These are phyloP conservation scores for Penstemon eatonii DNA, from an alignment of 257 asterid genomes.

Conservation along the genomic window DNA sequence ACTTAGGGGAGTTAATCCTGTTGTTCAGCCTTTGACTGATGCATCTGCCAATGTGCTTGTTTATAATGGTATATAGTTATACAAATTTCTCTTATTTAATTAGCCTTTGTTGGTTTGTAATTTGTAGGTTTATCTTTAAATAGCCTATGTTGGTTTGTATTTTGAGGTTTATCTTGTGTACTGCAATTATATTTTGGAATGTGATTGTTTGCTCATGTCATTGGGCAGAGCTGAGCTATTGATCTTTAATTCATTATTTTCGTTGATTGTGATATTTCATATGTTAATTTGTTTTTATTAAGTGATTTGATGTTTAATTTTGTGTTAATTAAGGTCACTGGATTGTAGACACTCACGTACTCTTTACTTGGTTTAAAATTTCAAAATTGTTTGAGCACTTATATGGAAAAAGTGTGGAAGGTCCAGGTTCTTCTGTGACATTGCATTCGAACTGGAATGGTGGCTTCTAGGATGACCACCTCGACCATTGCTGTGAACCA, in stretches of 20 bases:
- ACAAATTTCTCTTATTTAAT: neutral
- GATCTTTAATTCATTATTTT: neutral
- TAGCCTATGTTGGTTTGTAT: neutral
- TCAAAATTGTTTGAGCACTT: neutral
- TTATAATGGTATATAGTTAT: conserved; percentile 62
- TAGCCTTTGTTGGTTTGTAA: neutral
- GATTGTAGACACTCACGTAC: neutral
- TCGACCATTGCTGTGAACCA: neutral
- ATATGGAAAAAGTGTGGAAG: neutral
- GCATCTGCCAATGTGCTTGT: conserved; percentile 72
- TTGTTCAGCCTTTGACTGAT: conserved; percentile 80
- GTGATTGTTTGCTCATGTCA: neutral
- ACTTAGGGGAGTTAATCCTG: conserved; percentile 70
- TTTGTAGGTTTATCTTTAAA: neutral
- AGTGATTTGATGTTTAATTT: neutral
- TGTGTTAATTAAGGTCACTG: neutral
- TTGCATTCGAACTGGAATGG: neutral
- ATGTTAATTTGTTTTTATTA: neutral
- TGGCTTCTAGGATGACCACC: neutral
- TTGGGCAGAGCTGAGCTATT: no score
- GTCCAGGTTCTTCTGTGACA: no score
- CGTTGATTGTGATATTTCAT: neutral
- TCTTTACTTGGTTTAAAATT: neutral
- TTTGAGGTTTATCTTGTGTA: neutral
- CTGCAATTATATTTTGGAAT: neutral